Evolutionary conservation across 768 basidiomycete genomes (phyloP), one percentile per base, ranked within the genome.

Genomic region (Thelephora aurantiotincta): DNA sequence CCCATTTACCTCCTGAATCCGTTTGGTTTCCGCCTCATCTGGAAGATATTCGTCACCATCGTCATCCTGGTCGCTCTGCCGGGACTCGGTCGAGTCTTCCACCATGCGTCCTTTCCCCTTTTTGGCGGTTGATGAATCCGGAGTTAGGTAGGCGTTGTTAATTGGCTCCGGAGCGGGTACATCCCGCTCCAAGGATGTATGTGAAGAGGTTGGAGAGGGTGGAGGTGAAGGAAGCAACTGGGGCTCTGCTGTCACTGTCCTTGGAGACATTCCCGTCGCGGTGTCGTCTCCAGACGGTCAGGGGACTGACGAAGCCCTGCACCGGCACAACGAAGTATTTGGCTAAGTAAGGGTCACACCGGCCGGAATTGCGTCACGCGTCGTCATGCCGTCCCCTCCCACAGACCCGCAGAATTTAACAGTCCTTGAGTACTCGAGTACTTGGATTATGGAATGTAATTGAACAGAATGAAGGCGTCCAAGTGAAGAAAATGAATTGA

Each of bases 1-100:
- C 14, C 23, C 30, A 62, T 69, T 45, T 62, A 82, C 87, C 77
- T 88, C 83, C 66, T 79, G 71, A 16, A 89, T 68, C 48, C 77
- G 68, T 50, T 76, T 73, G 23, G 82, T 76, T 53, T 88, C 87
- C 37, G 72, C 72, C 30, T 71, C 72, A 16, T 78, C 79, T 51
- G 86, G 80, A 36, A 56, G 16, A 48, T 56, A 22, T 49, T 53
- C 43, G 63, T 65, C 23, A 65, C 64, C 22, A 22, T 56, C 57
- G 33, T 63, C 54, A 20, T 57, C 54, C 30, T 63, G 65, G 16
- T 56, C 55, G 3, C 54, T 56, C 18, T 61, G 48, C 4, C 60
- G 58, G 5, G 51, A 53, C 38, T 59, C 54, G 52, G 23, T 51
- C 58, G 45, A 59, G 55, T 57, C 54, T 61, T 71, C 63, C 50